These are phyloP conservation scores for Crithidia mellificae DNA, from an alignment of 208 protist genomes.

Conservation along the genomic window DNA sequence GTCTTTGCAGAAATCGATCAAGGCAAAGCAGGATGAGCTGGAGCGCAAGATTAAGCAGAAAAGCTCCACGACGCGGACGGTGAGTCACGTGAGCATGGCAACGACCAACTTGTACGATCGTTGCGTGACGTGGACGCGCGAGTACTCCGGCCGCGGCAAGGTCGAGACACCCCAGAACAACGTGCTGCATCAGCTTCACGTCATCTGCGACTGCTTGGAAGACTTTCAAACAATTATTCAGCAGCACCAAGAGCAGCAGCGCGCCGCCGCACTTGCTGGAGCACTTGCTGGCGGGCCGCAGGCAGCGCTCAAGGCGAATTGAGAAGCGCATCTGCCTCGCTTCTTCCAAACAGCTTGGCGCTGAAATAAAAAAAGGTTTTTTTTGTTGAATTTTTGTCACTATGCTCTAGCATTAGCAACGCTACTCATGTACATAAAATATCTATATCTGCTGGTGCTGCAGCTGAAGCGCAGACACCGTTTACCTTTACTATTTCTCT, in stretches of 20 bases:
- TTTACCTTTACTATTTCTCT: too few species aligned
- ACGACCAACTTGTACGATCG: constrained; percentile 90
- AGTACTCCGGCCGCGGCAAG: constrained; percentile 79
- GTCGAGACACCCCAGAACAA: constrained; percentile 63
- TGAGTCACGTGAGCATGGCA: constrained; percentile 92
- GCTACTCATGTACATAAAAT: not conserved
- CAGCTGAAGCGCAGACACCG: too few species aligned
- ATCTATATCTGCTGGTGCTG: not conserved
- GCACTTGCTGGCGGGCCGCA: constrained; percentile 5
- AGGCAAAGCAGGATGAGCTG: constrained; percentile 87
- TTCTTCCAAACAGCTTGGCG: not conserved
- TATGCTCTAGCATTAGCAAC: not conserved
- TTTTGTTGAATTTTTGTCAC: too few species aligned
- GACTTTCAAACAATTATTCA: constrained; percentile 87
- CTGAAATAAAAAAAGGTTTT: too few species aligned
- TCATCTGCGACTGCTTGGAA: constrained; percentile 90
- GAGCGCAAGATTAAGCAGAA: constrained; percentile 89
- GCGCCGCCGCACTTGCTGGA: constrained; percentile 1
- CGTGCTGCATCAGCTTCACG: constrained; percentile 83
- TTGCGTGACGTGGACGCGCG: constrained; percentile 74
- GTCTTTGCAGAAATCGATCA: constrained; percentile 84
- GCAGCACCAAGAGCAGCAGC: constrained; percentile 58
- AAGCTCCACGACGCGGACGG: constrained; percentile 82
- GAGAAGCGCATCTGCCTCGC: too few species aligned
- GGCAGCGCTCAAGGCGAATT: constrained; percentile 10